These are phyloP conservation scores for Aspergillus neotritici DNA, from an alignment of 2,329 filamentous ascomycete species.

Conservation along the genomic window DNA sequence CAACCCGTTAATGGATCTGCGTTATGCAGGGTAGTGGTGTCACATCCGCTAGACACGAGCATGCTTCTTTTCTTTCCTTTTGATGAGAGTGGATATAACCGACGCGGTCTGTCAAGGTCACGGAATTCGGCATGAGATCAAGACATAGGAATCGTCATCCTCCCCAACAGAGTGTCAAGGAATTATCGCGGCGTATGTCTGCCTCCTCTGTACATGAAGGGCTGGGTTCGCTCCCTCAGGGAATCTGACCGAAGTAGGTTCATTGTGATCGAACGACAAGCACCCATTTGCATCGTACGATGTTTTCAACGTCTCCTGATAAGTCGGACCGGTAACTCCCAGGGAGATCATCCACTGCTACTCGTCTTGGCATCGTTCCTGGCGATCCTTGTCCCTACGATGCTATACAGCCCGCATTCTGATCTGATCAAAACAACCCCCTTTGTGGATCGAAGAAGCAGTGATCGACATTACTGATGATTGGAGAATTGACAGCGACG, in stretches of 20 bases:
- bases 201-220: conserved; percentile 8
- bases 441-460: conserved; percentile 59
- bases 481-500: conserved; percentile 61
- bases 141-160: conserved; percentile 14
- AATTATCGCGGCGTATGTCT: conserved; percentile 18
- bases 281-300: conserved; percentile 80
- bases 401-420: conserved; percentile 75
- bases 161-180: conserved; percentile 14
- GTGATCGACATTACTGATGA: conserved; percentile 51
- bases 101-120: conserved; percentile 18
- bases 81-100: neutral
- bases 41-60: conserved; percentile 23
- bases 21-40: conserved; percentile 25
- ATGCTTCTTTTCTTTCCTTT: neutral
- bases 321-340: conserved; percentile 54
- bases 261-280: conserved; percentile 85
- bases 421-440: conserved; percentile 86
- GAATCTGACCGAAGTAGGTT: conserved; percentile 68
- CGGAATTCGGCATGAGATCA: conserved; percentile 10
- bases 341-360: conserved; percentile 62
- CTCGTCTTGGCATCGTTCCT: conserved; percentile 74
- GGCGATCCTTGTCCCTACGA: conserved; percentile 77
- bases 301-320: conserved; percentile 68
- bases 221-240: conserved; percentile 17
- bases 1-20: conserved; percentile 17